A percentile compares a stretch with the other conserved stretches of the same genome.
Conservation (phyloP, 352 stramenopile genomes). For the Phytophthora vignae region DNA sequence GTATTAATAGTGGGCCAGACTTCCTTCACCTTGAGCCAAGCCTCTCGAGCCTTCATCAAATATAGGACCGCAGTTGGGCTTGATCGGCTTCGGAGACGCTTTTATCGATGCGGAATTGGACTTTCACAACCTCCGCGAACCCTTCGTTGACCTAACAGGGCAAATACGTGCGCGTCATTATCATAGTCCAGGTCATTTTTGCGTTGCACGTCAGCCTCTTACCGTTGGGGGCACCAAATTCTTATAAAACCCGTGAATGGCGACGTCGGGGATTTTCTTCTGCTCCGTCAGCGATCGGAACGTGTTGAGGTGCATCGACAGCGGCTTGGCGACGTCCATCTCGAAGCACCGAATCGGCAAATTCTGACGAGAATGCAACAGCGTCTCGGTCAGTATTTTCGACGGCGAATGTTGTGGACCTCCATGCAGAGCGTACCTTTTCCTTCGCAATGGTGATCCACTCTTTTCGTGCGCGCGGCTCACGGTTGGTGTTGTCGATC, state of each 20-base stretch:
- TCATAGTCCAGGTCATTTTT: not conserved
- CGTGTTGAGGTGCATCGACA: conserved; percentile 87
- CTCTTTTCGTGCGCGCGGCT: conserved; percentile 62
- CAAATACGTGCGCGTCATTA: conserved; percentile 24
- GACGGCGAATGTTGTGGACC: not conserved
- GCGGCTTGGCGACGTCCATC: conserved; percentile 79
- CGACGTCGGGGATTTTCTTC: conserved; percentile 86
- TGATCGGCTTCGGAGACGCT: conserved; percentile 45
- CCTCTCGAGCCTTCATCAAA: conserved; percentile 38
- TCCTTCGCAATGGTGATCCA: conserved; percentile 79
- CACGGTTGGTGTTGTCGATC: conserved; percentile 89
- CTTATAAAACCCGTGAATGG: conserved; percentile 91
- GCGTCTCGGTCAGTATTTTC: conserved; percentile 1
- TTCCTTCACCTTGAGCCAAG: conserved; percentile 21
- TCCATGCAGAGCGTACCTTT: conserved; percentile 41
- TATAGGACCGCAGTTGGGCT: conserved; percentile 65
- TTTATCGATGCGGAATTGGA: conserved; percentile 66
- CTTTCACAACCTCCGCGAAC: conserved; percentile 74
- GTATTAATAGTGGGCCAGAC: conserved; percentile 38
- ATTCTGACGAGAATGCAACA: conserved; percentile 34
- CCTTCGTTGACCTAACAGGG: conserved; percentile 66
- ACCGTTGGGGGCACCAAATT: conserved; percentile 65
- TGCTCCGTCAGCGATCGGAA: conserved; percentile 77
- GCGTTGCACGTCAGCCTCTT: conserved; percentile 10
- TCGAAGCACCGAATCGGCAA: conserved; percentile 77